phyloP scores from a whole-genome alignment of 768 basidiomycete species.

The Termitomyces sp. region DNA sequence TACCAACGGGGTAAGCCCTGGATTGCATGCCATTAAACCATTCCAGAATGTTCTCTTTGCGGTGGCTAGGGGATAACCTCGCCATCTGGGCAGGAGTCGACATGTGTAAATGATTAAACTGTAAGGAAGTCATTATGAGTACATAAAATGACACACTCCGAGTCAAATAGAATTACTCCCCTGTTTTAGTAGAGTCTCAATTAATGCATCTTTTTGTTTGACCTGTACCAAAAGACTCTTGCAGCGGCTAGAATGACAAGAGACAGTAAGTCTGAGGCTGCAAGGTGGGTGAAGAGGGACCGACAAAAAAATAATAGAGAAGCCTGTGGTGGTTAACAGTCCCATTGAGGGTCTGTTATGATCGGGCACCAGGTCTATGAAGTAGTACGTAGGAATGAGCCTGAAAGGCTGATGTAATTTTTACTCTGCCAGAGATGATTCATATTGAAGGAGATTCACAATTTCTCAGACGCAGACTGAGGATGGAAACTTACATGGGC shows the following conservation, averaged over 20 bases:
- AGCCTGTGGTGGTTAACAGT: conserved; percentile 5
- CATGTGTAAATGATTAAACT: neutral
- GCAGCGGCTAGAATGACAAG: conserved; percentile 56
- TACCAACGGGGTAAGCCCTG: neutral
- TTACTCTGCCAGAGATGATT: neutral
- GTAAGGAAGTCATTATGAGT: neutral
- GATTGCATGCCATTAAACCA: neutral
- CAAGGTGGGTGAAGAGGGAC: conserved; percentile 20
- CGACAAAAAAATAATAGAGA: conserved; percentile 14
- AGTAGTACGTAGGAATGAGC: neutral
- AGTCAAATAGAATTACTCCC: conserved; percentile 29
- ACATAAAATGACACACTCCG: neutral
- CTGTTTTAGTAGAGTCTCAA: conserved; percentile 80
- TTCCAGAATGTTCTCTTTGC: neutral
- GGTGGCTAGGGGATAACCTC: neutral
- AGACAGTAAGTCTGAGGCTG: too few relatives aligned
- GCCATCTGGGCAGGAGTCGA: neutral
- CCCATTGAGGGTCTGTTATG: too few relatives aligned
- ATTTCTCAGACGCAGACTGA: conserved; percentile 9
- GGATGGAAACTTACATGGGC: conserved; percentile 63
- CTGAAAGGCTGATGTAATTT: too few relatives aligned
- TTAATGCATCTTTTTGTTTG: conserved; percentile 82
- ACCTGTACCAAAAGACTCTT: conserved; percentile 83
- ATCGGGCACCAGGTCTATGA: too few relatives aligned
- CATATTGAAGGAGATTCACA: neutral